Base-by-base conservation (phyloP, 164 flowering plant genomes). In the Aristolochia contorta region DNA sequence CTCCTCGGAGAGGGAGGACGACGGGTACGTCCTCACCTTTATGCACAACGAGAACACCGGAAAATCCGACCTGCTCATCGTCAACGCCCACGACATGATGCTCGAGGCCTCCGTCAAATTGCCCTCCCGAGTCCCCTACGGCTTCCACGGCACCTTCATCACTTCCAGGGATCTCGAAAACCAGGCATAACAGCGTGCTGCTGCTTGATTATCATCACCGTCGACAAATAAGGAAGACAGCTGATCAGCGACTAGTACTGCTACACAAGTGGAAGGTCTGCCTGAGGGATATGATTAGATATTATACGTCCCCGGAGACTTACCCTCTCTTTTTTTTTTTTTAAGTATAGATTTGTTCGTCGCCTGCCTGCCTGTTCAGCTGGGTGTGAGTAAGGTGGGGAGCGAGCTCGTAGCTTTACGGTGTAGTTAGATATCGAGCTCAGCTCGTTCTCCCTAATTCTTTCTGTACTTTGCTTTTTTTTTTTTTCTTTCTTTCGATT, bases 1-100 rank as follows among this genome's bases (percentile, higher is more conserved):
- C 6, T 69, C 63, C 19, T 74, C 78, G 0, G 83, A 69, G n/a
- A 60, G 46, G 16, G 93, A 91, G 45, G 97, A 88, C 58, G 96
- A 86, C 22, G 97, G 97, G 16, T 76, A 88, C 25, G 75, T 91
- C 16, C 23, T 91, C 1, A 73, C 81, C 7, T 91, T 86, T 59
- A 86, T 86, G 49, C 96, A 89, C 59, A 79, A 91, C 49, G 97
- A 91, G 75, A 78, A 41, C 56, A 55, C 47, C 0, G 55, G 60
- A 41, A 57, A 16, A 19, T 78, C 81, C 22, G 74, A 78, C 57
- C 48, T 78, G 25, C 62, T 70, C 56, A 60, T 78, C 6, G 32
- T 78, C 22, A 73, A 69, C 14, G 77, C 75, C 37, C 19, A 23
- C 14, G 63, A 54, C 33, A 63, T 78, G 75, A 49, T 63, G 55